These are phyloP conservation scores for Claviceps monticola DNA, from an alignment of 2,329 filamentous ascomycete species.

Conservation along the genomic window DNA sequence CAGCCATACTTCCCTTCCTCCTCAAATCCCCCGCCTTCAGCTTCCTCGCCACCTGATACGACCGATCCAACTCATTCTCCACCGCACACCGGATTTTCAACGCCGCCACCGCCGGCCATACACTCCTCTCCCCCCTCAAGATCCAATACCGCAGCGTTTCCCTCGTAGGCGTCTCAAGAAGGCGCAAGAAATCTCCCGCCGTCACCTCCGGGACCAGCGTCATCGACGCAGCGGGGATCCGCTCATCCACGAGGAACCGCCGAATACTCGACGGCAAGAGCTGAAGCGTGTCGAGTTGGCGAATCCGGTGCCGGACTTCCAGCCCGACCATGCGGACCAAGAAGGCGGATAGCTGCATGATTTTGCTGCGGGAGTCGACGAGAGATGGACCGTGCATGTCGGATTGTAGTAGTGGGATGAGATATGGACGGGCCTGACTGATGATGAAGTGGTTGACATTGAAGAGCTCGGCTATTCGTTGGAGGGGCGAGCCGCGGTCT, in stretches of 20 bases:
- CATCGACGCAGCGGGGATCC: slow-evolving; percentile 62
- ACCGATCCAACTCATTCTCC: slow-evolving; percentile 75
- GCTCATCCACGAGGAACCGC: slow-evolving; percentile 70
- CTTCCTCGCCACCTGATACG: slow-evolving; percentile 66
- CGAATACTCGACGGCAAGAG: slow-evolving; percentile 56
- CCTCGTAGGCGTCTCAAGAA: slow-evolving; percentile 72
- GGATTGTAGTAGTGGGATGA: slow-evolving; percentile 71
- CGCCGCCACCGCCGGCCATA: slow-evolving; percentile 81
- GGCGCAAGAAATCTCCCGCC: slow-evolving; percentile 55
- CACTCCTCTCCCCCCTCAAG: slow-evolving; percentile 65
- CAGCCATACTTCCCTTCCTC: slow-evolving; percentile 29
- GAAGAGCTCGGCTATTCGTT: slow-evolving; percentile 67
- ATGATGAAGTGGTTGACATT: slow-evolving; percentile 94
- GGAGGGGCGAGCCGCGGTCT: slow-evolving; percentile 50
- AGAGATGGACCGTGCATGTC: slow-evolving; percentile 65
- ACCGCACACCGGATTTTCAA: slow-evolving; percentile 71
- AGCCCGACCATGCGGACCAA: slow-evolving; percentile 56
- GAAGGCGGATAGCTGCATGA: slow-evolving; percentile 42
- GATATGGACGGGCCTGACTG: slow-evolving; percentile 79
- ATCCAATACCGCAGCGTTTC: slow-evolving; percentile 77
- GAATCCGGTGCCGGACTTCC: slow-evolving; percentile 67
- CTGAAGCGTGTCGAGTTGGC: slow-evolving; percentile 66
- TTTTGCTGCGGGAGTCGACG: slow-evolving; percentile 43
- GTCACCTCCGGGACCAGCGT: slow-evolving; percentile 72
- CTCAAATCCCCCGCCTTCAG: slow-evolving; percentile 38